Evolutionary conservation across 352 stramenopile species (phyloP).

Genomic region (Globisporangium apiculatum): DNA sequence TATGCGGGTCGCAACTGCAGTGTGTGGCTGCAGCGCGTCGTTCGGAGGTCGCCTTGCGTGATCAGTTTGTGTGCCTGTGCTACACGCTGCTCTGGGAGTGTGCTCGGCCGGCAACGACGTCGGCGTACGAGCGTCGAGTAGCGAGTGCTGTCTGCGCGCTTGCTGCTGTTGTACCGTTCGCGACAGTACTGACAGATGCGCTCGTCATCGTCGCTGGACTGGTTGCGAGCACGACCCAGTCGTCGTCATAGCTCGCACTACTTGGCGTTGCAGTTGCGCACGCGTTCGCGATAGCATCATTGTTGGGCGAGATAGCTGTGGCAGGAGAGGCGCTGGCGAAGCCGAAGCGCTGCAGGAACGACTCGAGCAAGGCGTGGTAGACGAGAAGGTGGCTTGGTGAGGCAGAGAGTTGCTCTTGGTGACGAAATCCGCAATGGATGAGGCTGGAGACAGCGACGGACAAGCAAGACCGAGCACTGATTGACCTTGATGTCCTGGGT

Average conservation of each 20-base stretch:
- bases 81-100: background rate
- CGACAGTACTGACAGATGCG: background rate
- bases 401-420: too few species aligned
- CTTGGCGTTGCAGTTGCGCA: too few species aligned
- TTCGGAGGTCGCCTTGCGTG: too few species aligned
- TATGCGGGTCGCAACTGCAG: too few species aligned
- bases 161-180: background rate
- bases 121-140: constrained; percentile 19
- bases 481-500: too few species aligned
- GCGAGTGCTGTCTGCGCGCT: background rate
- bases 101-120: constrained; percentile 17
- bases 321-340: background rate
- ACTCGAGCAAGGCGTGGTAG: constrained; percentile 6
- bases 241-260: constrained; percentile 1
- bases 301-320: background rate
- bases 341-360: constrained; percentile 6
- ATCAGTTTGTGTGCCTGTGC: too few species aligned
- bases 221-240: constrained; percentile 10
- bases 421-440: too few species aligned
- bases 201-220: too few species aligned
- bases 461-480: too few species aligned
- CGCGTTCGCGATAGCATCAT: background rate
- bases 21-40: too few species aligned
- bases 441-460: too few species aligned
- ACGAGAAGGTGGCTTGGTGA: background rate